Base-by-base conservation (phyloP, 345 rosid species). In the Cardamine occulta region DNA sequence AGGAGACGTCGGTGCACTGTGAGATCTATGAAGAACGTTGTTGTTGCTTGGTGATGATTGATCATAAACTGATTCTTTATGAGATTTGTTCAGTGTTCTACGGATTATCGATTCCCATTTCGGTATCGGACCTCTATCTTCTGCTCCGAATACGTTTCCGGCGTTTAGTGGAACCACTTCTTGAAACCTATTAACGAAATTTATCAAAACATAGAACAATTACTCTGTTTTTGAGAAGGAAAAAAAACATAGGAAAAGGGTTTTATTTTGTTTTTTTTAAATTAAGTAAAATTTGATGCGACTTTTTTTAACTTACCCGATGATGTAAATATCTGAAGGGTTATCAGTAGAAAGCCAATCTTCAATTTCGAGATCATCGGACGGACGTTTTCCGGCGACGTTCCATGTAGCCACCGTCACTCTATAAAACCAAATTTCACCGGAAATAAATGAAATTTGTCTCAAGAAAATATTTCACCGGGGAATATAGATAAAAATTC, bases 91-190 rank as follows among this genome's bases (percentile, higher is more conserved):
- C 39, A 96, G 76, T n/a, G 97, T 89, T 85, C 80, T 88, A 51
- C 98, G 86, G 64, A 96, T 91, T 78, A 89, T 80, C 32, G 91
- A 87, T 80, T 96, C 99, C 99, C 99, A 96, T 80, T 80, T 89
- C 0, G 84, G 88, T 73, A 96, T 96, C 9, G 98, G 99, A 68
- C 88, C 82, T 75, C 60, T 76, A 58, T 91, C 96, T 85, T 96
- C 99, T 48, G 98, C 96, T 66, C 99, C 99, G 5, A 96, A 81
- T 19, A 96, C 95, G 58, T 96, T 96, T 34, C 93, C 98, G 24
- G 99, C 97, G 85, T 79, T 96, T 87, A 96, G 55, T 37, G 99
- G 98, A 68, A 96, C 99, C 17, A 96, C 92, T 85, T 96, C 99
- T 75, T 96, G 98, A 74, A 96, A 91, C 67, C 99, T 96, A 78